Base-by-base conservation (phyloP, 495 filamentous ascomycete species). In the Cenococcum geophilum region DNA sequence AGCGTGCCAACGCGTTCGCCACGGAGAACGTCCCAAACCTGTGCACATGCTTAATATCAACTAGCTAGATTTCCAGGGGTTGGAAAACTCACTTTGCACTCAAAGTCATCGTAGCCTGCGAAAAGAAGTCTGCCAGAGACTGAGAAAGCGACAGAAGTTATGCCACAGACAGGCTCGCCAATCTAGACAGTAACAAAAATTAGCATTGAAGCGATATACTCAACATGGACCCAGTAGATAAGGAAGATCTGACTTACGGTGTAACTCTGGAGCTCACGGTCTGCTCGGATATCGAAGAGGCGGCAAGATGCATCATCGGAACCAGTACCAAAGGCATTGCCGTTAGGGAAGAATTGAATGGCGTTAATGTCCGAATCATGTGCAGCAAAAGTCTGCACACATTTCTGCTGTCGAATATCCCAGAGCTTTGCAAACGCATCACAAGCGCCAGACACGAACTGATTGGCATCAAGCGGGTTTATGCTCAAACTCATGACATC, bases 401-500 rank as follows among this genome's bases (percentile, higher is more conserved):
- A 95, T 81, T 96, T 97, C 64, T 95, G 93, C 67, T 92, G 92
- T 71, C 93, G 89, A 68, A 97, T 95, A 81, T 98, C 93, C 93
- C 93, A 98, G 35, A 98, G 80, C 76, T 98, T 98, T 16, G 93
- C 93, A 75, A 98, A 98, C 35, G 91, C 91, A 73, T 98, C 93
- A 75, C 93, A 98, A 67, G 93, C 93, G 73, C 93, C 93, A 32
- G 95, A 97, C 62, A 98, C 92, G 74, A 98, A 98, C 67, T 92
- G 95, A 72, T 92, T 91, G 76, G 97, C 91, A 78, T 98, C 97
- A 54, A 95, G 96, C 3, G 93, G 93, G 77, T 98, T 97, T 79
- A 98, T 89, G 81, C 95, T 97, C 74, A 98, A 89, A 76, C 93
- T 97, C 93, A 98, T 98, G 61, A 98, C 93, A 72, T 98, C 93